Evolutionary conservation across 2,329 filamentous ascomycete species (phyloP).

Genomic region (Penicillium sp.): DNA sequence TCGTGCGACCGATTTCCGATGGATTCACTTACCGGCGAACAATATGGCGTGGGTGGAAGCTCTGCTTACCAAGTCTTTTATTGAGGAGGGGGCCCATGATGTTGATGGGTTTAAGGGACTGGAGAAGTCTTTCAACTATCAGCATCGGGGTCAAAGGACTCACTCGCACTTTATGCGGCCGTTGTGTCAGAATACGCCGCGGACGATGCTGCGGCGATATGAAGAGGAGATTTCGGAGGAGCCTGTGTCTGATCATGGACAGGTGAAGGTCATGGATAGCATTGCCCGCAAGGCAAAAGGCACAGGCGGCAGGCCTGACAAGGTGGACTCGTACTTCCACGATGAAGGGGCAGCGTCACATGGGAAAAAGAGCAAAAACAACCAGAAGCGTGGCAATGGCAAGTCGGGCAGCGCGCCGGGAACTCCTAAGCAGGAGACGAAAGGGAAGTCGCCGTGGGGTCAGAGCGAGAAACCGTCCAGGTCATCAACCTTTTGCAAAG

Average conservation of each 20-base stretch:
- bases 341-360: slow-evolving; percentile 24
- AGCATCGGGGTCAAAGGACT: slow-evolving; percentile 57
- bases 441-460: slow-evolving; percentile 34
- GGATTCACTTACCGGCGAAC: slow-evolving; percentile 55
- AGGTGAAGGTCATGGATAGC: slow-evolving; percentile 9
- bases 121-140: slow-evolving; percentile 60
- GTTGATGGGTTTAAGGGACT: slow-evolving; percentile 63
- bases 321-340: slow-evolving; percentile 23
- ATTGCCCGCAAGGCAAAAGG: slow-evolving; percentile 29
- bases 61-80: slow-evolving; percentile 62
- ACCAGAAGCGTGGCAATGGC: slow-evolving; percentile 29
- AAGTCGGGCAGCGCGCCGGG: slow-evolving; percentile 23
- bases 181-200: slow-evolving; percentile 52
- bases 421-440: slow-evolving; percentile 25
- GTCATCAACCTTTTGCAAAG: slow-evolving; percentile 37
- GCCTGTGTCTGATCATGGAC: slow-evolving; percentile 12
- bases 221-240: slow-evolving; percentile 17
- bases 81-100: slow-evolving; percentile 61
- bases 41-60: slow-evolving; percentile 61
- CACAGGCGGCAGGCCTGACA: slow-evolving; percentile 25
- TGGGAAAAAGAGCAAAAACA: slow-evolving; percentile 30
- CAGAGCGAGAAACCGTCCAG: slow-evolving; percentile 27
- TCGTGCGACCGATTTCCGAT: slow-evolving; percentile 50
- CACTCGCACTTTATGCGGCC: slow-evolving; percentile 64
- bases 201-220: slow-evolving; percentile 26